Base-by-base conservation (phyloP, 23 red algal species). In the Agarophyton chilense region DNA sequence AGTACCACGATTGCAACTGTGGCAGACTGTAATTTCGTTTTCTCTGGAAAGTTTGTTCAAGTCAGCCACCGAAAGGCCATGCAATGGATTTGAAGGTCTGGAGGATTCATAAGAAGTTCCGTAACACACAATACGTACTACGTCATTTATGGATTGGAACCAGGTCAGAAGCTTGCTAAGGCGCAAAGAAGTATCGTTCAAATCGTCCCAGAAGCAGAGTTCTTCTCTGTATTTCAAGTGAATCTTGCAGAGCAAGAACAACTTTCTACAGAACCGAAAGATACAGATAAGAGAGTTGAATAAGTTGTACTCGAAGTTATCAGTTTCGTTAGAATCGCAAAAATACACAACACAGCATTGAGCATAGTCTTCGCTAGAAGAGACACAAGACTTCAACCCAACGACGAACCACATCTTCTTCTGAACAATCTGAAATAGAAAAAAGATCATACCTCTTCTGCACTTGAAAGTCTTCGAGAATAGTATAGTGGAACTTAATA, bases 111-210 rank as follows among this genome's bases (percentile, higher is more conserved):
- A 22, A 64, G 22, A 36, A 79, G 41, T 26, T 56, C 54, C 36
- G 85, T 94, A 17, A 73, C 92, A 41, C 52, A 54, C 32, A 94
- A 88, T 21, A 90, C 85, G 13, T 83, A 87, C 75, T 94, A 74
- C 38, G 73, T 94, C 21, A 61, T 94, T 41, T 46, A 66, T 68
- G 92, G 92, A 29, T 39, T 76, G 8, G 88, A 91, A 24, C 88
- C 88, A 34, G 88, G 88, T 21, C 76, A 82, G 42, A 91, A 91
- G 65, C 72, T 81, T 72, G 57, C 38, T 28, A 72, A 91, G 65
- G 88, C 88, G 12, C 88, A 89, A 35, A 44, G 72, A 78, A 56
- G 67, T 1, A 89, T 78, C 8, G 25, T 89, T 53, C 53, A 65
- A n/a, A 79, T 60, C 3, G 25, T 89, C 42, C 85, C 63, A 62